phyloP scores from a whole-genome alignment of 129 eudicot species.

The Glebionis coronaria region DNA sequence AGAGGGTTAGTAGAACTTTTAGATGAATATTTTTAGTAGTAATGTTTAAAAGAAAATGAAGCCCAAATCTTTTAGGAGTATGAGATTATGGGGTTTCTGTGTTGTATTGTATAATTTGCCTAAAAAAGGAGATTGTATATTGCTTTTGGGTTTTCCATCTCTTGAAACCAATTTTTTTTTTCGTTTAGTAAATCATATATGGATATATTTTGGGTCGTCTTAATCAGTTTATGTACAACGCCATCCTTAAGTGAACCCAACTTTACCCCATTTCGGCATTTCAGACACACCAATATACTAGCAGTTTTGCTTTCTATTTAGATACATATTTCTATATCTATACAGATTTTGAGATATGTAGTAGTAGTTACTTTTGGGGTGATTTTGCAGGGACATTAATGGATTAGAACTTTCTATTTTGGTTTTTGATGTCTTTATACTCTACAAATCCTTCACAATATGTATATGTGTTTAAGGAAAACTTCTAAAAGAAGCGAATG shows the following conservation, averaged over 20 bases:
- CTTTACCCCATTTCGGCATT: not conserved
- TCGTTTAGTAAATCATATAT: constrained; percentile 20
- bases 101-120: constrained; percentile 27
- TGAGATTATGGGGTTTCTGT: constrained; percentile 24
- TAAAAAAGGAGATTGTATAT: constrained; percentile 27
- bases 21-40: constrained; percentile 11
- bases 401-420: constrained; percentile 5
- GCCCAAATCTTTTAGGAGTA: constrained; percentile 16
- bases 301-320: not conserved
- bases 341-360: too few species aligned
- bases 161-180: constrained; percentile 3
- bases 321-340: constrained; percentile 7
- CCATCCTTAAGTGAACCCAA: too few species aligned
- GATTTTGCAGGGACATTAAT: constrained; percentile 12
- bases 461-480: not conserved
- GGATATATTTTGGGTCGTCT: not conserved
- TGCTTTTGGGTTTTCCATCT: constrained; percentile 26
- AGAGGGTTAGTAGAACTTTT: constrained; percentile 38
- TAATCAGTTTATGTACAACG: too few species aligned
- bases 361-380: constrained; percentile 2
- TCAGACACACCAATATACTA: not conserved
- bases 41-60: constrained; percentile 9
- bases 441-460: not conserved
- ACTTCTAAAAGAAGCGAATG: not conserved
- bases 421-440: constrained; percentile 7